Evolutionary conservation across 768 basidiomycete genomes (phyloP).

Genomic region (Pleurotus pulmonarius): DNA sequence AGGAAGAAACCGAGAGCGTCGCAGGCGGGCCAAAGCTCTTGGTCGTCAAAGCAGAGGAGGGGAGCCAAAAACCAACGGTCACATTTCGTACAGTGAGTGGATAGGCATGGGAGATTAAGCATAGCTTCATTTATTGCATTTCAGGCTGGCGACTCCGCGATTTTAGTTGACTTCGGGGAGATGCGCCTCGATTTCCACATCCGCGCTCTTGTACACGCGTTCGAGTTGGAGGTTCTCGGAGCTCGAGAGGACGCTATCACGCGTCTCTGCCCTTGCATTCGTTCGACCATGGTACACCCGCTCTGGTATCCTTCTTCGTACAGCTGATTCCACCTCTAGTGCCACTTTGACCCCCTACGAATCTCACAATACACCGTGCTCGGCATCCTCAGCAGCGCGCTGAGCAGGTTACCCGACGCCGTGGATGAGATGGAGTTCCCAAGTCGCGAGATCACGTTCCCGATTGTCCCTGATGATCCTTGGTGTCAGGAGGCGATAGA

Average conservation of each 20-base stretch:
- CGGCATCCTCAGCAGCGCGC: slow-evolving; percentile 31
- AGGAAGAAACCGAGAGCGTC: background rate
- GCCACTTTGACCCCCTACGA: slow-evolving; percentile 42
- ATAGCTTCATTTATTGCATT: background rate
- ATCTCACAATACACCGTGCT: slow-evolving; percentile 44
- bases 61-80: slow-evolving; percentile 25
- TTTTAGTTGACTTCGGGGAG: slow-evolving; percentile 60
- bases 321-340: slow-evolving; percentile 23
- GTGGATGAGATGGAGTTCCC: slow-evolving; percentile 40
- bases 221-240: slow-evolving; percentile 36
- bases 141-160: slow-evolving; percentile 60
- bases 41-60: slow-evolving; percentile 13
- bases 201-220: slow-evolving; percentile 56
- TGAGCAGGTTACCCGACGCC: slow-evolving; percentile 34
- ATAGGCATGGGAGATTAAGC: too few species aligned
- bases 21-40: slow-evolving; percentile 36
- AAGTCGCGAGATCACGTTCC: slow-evolving; percentile 53
- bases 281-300: slow-evolving; percentile 50
- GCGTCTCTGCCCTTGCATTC: slow-evolving; percentile 48
- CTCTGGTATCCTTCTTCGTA: background rate
- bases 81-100: slow-evolving; percentile 50
- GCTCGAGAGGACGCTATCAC: slow-evolving; percentile 30
- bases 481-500: slow-evolving; percentile 53
- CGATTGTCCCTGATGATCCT: slow-evolving; percentile 58
- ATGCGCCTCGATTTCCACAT: slow-evolving; percentile 49